Evolutionary conservation across 208 protist species (phyloP).

Genomic region (Wallacemonas sp.): DNA sequence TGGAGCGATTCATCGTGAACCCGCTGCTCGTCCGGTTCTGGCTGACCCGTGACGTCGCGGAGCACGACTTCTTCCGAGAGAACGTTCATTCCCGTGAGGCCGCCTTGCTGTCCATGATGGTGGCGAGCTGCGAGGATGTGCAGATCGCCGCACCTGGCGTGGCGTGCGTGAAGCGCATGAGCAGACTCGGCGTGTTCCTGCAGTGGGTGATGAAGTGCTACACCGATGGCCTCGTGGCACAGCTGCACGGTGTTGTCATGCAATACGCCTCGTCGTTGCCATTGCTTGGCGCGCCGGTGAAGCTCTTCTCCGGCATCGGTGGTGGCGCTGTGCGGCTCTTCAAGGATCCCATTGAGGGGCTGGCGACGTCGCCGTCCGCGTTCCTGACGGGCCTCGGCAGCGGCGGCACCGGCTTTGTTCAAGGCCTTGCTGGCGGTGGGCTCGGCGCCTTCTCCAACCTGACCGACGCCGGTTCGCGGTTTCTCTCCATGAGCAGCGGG

Average conservation of each 20-base stretch:
- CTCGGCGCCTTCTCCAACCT: conserved; percentile 84
- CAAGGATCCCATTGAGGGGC: conserved; percentile 70
- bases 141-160: conserved; percentile 68
- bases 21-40: conserved; percentile 81
- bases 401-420: conserved; percentile 63
- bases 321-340: conserved; percentile 83
- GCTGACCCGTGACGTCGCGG: conserved; percentile 70
- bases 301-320: conserved; percentile 75
- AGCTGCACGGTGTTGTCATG: conserved; percentile 68
- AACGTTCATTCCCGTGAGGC: conserved; percentile 59
- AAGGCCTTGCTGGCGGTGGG: conserved; percentile 67
- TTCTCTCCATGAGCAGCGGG: conserved; percentile 62
- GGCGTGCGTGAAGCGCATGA: conserved; percentile 47
- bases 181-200: conserved; percentile 54
- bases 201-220: conserved; percentile 79
- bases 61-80: conserved; percentile 82
- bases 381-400: conserved; percentile 74
- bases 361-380: conserved; percentile 68
- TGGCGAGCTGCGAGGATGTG: conserved; percentile 81
- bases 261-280: conserved; percentile 90
- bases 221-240: conserved; percentile 56
- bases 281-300: conserved; percentile 78
- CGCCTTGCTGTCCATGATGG: conserved; percentile 83
- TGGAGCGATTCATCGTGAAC: conserved; percentile 89
- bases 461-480: conserved; percentile 63